These are phyloP conservation scores for Baudoinia panamericana DNA, from an alignment of 495 filamentous ascomycete species.

Conservation along the genomic window DNA sequence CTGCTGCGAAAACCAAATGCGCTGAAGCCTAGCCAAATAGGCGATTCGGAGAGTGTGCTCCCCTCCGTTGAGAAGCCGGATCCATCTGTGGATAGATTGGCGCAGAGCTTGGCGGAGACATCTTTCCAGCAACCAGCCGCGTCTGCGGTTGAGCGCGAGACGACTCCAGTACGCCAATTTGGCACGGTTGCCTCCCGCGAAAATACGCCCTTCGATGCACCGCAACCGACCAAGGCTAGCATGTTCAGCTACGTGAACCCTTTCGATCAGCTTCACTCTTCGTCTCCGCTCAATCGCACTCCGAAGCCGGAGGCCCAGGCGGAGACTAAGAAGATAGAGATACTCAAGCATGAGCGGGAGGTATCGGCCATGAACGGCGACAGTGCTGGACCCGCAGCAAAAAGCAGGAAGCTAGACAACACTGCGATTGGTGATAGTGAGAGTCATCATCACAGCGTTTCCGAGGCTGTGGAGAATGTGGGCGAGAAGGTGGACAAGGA, in stretches of 20 bases:
- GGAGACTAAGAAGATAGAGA: slow-evolving; percentile 26
- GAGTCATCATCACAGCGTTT: slow-evolving; percentile 32
- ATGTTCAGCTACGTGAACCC: slow-evolving; percentile 71
- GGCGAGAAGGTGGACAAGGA: slow-evolving; percentile 55
- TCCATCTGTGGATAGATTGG: slow-evolving; percentile 1
- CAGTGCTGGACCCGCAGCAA: slow-evolving; percentile 17
- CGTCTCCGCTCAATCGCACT: slow-evolving; percentile 48
- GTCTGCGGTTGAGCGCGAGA: slow-evolving; percentile 9
- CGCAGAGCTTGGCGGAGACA: slow-evolving; percentile 7
- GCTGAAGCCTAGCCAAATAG: not conserved
- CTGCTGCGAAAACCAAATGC: slow-evolving; percentile 43
- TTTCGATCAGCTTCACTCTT: slow-evolving; percentile 59
- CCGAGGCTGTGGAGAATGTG: slow-evolving; percentile 55
- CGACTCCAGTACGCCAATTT: slow-evolving; percentile 31
- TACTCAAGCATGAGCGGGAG: slow-evolving; percentile 28
- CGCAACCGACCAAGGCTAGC: slow-evolving; percentile 28
- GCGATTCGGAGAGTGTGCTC: not conserved
- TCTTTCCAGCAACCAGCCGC: not conserved
- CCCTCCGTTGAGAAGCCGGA: slow-evolving; percentile 10
- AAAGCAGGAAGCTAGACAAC: slow-evolving; percentile 25
- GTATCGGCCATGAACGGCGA: slow-evolving; percentile 16
- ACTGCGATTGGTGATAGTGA: slow-evolving; percentile 25
- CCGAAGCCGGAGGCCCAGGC: slow-evolving; percentile 26
- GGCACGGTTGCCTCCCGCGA: slow-evolving; percentile 24
- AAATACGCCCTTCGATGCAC: slow-evolving; percentile 26